Conservation (phyloP, 768 basidiomycete species). For the Pisolithus albus region DNA sequence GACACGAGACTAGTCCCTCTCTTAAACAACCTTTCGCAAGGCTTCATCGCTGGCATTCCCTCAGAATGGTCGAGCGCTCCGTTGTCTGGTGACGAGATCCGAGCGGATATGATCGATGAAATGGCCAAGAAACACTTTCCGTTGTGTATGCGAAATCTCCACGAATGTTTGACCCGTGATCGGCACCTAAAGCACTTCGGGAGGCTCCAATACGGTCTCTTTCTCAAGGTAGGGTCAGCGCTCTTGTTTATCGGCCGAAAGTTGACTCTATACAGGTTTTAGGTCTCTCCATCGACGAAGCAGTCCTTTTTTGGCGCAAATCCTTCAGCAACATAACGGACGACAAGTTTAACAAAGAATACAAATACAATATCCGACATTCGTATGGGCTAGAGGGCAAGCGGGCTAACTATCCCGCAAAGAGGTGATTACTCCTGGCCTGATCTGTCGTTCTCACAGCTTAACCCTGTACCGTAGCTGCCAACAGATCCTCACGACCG, state of each 20-base stretch:
- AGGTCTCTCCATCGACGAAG: slow-evolving; percentile 91
- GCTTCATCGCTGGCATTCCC: slow-evolving; percentile 86
- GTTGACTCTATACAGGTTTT: slow-evolving; percentile 52
- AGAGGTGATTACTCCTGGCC: slow-evolving; percentile 45
- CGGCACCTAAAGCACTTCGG: slow-evolving; percentile 91
- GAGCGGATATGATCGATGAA: slow-evolving; percentile 91
- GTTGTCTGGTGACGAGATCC: slow-evolving; percentile 59
- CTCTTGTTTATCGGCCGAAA: not conserved
- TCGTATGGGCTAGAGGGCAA: slow-evolving; percentile 92
- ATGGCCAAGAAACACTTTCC: slow-evolving; percentile 88
- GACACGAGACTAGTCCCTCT: slow-evolving; percentile 88
- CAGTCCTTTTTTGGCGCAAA: slow-evolving; percentile 86
- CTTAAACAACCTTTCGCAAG: slow-evolving; percentile 85
- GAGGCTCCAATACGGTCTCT: slow-evolving; percentile 84
- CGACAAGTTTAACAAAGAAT: slow-evolving; percentile 96
- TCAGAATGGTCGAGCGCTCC: slow-evolving; percentile 67
- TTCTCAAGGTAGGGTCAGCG: slow-evolving; percentile 69
- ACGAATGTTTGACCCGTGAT: slow-evolving; percentile 69
- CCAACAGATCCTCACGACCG: slow-evolving; percentile 70
- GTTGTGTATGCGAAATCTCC: slow-evolving; percentile 88
- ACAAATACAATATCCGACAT: slow-evolving; percentile 96
- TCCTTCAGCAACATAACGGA: slow-evolving; percentile 76
- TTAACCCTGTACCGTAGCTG: slow-evolving; percentile 48
- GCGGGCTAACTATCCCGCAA: slow-evolving; percentile 90
- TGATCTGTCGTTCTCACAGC: not conserved